Percentiles rank a stretch among this genome's conserved stretches.
Conservation (phyloP, 108 stramenopile genomes). For the Pseudonitzschia pungens region DNA sequence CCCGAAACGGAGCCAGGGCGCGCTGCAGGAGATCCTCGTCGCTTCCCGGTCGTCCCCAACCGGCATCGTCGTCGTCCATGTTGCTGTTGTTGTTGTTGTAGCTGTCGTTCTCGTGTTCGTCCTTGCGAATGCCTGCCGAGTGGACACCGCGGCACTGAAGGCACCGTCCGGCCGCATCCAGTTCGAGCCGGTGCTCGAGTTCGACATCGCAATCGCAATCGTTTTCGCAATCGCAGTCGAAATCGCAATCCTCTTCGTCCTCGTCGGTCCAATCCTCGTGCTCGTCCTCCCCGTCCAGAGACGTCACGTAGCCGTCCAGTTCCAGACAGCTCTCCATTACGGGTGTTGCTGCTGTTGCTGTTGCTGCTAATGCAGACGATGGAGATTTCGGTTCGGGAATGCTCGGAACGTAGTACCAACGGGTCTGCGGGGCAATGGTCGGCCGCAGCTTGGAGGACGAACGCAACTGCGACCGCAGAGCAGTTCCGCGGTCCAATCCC, state of each 20-base stretch:
- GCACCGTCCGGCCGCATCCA: too few species aligned
- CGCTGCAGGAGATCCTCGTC: constrained; percentile 4
- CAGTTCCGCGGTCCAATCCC: too few species aligned
- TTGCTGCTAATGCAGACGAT: neutral
- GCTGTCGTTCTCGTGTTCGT: constrained; percentile 22
- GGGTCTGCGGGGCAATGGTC: constrained; percentile 44
- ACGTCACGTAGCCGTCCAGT: constrained; percentile 56
- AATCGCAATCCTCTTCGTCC: constrained; percentile 17
- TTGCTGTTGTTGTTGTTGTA: neutral
- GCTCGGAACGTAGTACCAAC: constrained; percentile 53
- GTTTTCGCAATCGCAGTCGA: constrained; percentile 15
- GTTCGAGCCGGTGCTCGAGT: neutral
- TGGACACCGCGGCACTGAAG: too few species aligned
- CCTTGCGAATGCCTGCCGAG: too few species aligned
- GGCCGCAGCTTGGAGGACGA: constrained; percentile 11
- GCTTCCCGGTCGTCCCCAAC: neutral
- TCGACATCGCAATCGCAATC: constrained; percentile 22
- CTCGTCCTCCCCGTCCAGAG: constrained; percentile 43
- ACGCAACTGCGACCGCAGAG: too few species aligned
- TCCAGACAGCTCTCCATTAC: constrained; percentile 49
- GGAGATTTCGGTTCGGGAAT: neutral
- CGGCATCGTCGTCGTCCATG: neutral
- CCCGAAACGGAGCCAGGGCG: neutral
- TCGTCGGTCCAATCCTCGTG: constrained; percentile 18
- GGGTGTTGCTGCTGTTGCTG: neutral